Evolutionary conservation across 2,329 filamentous ascomycete genomes (phyloP).

Genomic region (Claviceps sp.): DNA sequence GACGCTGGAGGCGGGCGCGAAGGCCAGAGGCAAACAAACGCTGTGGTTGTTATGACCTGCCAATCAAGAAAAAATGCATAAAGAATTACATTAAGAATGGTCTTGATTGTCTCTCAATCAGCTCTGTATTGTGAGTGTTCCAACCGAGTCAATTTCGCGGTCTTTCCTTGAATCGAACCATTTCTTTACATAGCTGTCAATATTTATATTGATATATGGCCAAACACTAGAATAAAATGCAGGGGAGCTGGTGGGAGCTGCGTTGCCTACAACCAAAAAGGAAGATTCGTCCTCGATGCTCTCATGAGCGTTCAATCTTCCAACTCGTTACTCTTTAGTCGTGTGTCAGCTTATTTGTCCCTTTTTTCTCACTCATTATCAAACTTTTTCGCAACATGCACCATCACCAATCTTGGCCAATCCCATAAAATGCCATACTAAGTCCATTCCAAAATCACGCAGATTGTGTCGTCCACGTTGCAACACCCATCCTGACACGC

Average conservation of each 20-base stretch:
- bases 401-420: neutral
- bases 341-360: neutral
- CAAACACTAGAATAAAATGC: neutral
- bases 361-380: neutral
- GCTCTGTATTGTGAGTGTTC: too few relatives aligned
- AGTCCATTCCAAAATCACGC: too few relatives aligned
- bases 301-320: neutral
- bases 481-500: neutral
- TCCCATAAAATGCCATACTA: too few relatives aligned
- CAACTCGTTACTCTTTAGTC: neutral
- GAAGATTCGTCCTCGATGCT: neutral
- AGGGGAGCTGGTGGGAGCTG: neutral
- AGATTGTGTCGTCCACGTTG: neutral
- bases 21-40: too few relatives aligned
- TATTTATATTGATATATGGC: neutral
- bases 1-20: conserved; percentile 62
- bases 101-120: too few relatives aligned
- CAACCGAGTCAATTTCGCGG: too few relatives aligned
- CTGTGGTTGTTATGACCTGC: too few relatives aligned
- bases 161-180: too few relatives aligned
- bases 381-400: neutral
- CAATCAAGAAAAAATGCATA: too few relatives aligned
- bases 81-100: too few relatives aligned
- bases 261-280: neutral
- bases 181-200: neutral